phyloP scores from a whole-genome alignment of 805 yeast genomes.

The Hanseniaspora pseudoguilliermondii region DNA sequence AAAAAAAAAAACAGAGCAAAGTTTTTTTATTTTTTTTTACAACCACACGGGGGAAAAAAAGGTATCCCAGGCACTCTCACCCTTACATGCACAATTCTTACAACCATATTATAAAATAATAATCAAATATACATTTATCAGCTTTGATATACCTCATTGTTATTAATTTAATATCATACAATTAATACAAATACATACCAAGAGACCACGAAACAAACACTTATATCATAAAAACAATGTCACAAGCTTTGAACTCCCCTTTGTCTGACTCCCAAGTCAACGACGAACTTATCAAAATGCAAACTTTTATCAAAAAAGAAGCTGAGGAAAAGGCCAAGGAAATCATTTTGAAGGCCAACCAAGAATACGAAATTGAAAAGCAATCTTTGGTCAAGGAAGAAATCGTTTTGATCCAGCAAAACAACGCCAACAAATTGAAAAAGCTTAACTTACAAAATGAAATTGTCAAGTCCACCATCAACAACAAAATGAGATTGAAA shows the following conservation, averaged over 20 bases:
- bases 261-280: conserved; percentile 50
- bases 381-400: conserved; percentile 89
- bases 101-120: not conserved
- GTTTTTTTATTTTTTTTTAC: too few species aligned
- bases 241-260: not conserved
- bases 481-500: conserved; percentile 88
- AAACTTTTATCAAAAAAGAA: conserved; percentile 95
- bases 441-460: conserved; percentile 89
- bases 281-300: conserved; percentile 94
- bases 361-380: conserved; percentile 96
- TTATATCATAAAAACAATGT: not conserved
- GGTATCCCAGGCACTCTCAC: too few species aligned
- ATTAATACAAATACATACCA: not conserved
- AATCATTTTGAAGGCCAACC: conserved; percentile 89
- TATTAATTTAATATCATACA: too few species aligned
- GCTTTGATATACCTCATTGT: too few species aligned
- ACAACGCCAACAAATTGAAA: conserved; percentile 71
- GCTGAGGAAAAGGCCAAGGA: conserved; percentile 98
- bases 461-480: conserved; percentile 86
- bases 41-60: too few species aligned
- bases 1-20: not conserved
- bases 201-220: not conserved
- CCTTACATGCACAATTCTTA: not conserved
- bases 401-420: conserved; percentile 71
- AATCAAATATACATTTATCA: too few species aligned